phyloP scores from a whole-genome alignment of 2,329 filamentous ascomycete species.

The Bipolaris zeicola region DNA sequence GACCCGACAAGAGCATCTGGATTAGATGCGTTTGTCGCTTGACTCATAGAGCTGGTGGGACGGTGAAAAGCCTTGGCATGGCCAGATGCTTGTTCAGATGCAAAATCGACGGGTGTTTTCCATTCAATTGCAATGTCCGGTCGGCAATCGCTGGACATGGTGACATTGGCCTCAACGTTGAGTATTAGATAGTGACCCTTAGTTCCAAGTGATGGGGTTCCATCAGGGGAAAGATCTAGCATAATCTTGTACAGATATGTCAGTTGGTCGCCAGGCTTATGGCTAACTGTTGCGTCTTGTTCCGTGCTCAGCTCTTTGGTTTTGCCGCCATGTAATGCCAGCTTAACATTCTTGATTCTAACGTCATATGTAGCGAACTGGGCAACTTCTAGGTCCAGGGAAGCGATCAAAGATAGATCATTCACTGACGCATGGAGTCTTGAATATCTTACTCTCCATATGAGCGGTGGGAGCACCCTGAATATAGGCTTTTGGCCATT shows the following conservation, averaged over 20 bases:
- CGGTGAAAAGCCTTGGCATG: constrained; percentile 39
- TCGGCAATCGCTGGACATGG: constrained; percentile 62
- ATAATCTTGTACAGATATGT: constrained; percentile 74
- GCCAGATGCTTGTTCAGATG: constrained; percentile 52
- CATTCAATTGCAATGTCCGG: constrained; percentile 69
- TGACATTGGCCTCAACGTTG: constrained; percentile 64
- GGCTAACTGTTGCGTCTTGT: constrained; percentile 63
- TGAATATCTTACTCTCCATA: constrained; percentile 75
- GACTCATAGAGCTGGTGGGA: constrained; percentile 34
- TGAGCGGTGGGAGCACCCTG: constrained; percentile 70
- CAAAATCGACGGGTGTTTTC: constrained; percentile 73
- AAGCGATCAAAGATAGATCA: constrained; percentile 64
- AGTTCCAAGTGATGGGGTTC: constrained; percentile 54
- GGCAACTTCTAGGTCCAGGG: constrained; percentile 76
- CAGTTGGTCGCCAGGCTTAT: constrained; percentile 74
- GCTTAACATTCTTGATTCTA: constrained; percentile 63
- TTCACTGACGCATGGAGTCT: constrained; percentile 64
- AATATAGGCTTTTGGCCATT: constrained; percentile 67
- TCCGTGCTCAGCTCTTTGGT: constrained; percentile 57
- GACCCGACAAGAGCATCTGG: constrained; percentile 37
- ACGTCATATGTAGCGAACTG: constrained; percentile 71
- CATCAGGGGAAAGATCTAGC: constrained; percentile 49
- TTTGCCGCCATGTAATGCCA: constrained; percentile 63
- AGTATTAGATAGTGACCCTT: constrained; percentile 58
- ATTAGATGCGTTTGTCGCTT: constrained; percentile 28